A percentile compares a stretch with the other conserved stretches of the same genome.
These are phyloP conservation scores for Dictyostelium capitatum DNA, from an alignment of 78 protist genomes.

Conservation along the genomic window DNA sequence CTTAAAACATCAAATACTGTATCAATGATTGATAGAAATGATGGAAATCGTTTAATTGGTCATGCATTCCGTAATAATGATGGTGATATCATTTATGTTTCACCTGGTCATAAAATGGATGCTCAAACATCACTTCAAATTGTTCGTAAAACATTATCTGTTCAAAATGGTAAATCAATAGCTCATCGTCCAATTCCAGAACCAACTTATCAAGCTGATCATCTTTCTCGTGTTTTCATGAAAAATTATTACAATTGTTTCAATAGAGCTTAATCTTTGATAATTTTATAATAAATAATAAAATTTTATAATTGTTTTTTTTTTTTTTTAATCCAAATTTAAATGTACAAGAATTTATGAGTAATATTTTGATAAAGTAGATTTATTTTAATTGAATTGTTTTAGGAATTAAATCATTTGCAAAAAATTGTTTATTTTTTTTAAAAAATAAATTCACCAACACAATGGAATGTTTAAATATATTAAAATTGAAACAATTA, in stretches of 20 bases:
- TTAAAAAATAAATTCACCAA: too few species aligned
- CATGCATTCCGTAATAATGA: conserved; percentile 1
- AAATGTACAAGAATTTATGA: too few species aligned
- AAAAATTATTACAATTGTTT: conserved; percentile 2
- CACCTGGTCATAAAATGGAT: conserved; percentile 88
- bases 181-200: conserved; percentile 81
- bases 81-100: conserved; percentile 81
- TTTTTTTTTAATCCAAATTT: too few species aligned
- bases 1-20: background rate
- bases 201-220: conserved; percentile 88
- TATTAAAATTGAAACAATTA: too few species aligned
- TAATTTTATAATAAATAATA: too few species aligned
- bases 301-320: too few species aligned
- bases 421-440: too few species aligned
- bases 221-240: conserved; percentile 75
- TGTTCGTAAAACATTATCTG: background rate
- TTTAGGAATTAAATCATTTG: too few species aligned
- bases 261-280: background rate
- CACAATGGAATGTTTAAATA: too few species aligned
- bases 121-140: conserved; percentile 62
- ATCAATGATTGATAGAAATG: conserved; percentile 17
- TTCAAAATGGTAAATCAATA: background rate
- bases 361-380: too few species aligned
- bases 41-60: background rate
- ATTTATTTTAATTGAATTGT: too few species aligned